Evolutionary conservation across 345 rosid species (phyloP).

Genomic region (Populus davidiana): DNA sequence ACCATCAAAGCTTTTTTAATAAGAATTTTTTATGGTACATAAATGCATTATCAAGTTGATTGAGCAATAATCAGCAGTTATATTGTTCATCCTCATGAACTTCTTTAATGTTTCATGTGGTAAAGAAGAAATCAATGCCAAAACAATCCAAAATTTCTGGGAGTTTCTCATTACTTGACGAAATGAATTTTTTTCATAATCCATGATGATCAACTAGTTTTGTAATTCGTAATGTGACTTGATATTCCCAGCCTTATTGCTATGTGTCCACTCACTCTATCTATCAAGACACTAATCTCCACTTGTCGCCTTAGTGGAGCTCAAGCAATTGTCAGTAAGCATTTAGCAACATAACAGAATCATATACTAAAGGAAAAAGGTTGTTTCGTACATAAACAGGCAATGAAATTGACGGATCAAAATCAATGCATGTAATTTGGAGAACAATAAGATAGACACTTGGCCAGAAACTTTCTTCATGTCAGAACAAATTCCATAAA

Average conservation of each 20-base stretch:
- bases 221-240: background rate
- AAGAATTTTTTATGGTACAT: background rate
- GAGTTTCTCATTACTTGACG: background rate
- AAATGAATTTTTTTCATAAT: background rate
- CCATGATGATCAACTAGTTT: background rate
- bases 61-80: background rate
- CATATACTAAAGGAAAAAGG: background rate
- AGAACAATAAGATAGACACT: background rate
- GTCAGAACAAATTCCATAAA: constrained; percentile 12
- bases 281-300: background rate
- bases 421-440: background rate
- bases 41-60: background rate
- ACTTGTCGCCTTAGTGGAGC: background rate
- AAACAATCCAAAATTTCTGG: background rate
- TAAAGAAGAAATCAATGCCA: background rate
- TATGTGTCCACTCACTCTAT: background rate
- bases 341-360: constrained; percentile 1
- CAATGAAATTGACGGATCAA: background rate
- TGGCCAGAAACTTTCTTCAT: background rate
- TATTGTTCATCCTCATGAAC: background rate
- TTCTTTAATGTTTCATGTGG: background rate
- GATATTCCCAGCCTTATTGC: background rate
- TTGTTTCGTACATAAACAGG: background rate
- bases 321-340: background rate
- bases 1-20: background rate